Evolutionary conservation across 257 asterid genomes (phyloP).

Genomic region (Fraxinus anomala): DNA sequence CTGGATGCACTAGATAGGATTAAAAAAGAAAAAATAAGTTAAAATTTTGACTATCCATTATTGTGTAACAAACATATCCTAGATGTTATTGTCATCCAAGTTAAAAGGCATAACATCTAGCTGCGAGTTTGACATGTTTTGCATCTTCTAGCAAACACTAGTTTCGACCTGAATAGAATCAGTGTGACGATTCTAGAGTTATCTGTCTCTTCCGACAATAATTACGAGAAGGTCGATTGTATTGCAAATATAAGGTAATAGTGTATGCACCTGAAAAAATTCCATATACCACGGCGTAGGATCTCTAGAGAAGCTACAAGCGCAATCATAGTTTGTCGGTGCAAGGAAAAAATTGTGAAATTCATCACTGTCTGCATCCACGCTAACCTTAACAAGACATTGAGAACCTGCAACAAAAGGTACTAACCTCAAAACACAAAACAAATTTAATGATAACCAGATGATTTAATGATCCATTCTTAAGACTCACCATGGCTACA

Average conservation of each 20-base stretch:
- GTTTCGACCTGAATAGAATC: background rate
- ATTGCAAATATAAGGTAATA: no score
- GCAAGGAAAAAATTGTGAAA: slow-evolving; percentile 39
- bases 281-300: slow-evolving; percentile 72
- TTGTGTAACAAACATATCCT: background rate
- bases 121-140: no score
- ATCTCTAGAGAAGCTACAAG: slow-evolving; percentile 61
- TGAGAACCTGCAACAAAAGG: slow-evolving; percentile 38
- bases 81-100: no score
- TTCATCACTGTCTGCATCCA: slow-evolving; percentile 69
- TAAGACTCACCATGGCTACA: slow-evolving; percentile 52
- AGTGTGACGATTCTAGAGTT: background rate
- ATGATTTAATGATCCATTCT: background rate
- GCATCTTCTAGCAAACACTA: background rate
- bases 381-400: slow-evolving; percentile 55
- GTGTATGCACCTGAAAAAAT: slow-evolving; percentile 51
- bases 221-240: no score
- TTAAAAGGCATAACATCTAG: no score
- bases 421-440: background rate
- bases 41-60: background rate
- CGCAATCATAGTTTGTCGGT: slow-evolving; percentile 41
- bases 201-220: background rate
- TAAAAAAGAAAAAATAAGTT: no score
- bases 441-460: background rate
- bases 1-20: background rate